phyloP scores from a whole-genome alignment of 352 stramenopile species.

The Phytophthora citricola region DNA sequence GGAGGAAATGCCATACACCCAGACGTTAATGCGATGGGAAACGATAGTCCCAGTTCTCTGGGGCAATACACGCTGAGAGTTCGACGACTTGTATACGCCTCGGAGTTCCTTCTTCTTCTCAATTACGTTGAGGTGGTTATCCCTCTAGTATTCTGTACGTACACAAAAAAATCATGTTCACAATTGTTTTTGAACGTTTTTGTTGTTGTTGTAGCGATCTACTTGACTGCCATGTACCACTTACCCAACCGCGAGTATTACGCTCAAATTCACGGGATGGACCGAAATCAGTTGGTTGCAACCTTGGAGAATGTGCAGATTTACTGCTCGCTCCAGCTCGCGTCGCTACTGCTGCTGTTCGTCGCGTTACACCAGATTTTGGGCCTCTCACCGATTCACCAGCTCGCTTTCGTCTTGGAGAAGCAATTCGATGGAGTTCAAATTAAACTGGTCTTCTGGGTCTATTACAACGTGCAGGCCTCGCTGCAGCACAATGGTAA shows the following conservation, averaged over 20 bases:
- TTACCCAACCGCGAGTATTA: neutral
- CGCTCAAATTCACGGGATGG: neutral
- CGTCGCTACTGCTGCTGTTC: neutral
- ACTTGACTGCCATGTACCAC: neutral
- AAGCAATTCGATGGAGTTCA: neutral
- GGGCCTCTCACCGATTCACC: neutral
- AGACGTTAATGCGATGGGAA: neutral
- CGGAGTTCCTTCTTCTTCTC: conserved; percentile 38
- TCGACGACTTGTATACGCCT: conserved; percentile 25
- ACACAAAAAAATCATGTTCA: too few relatives aligned
- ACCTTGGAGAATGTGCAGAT: neutral
- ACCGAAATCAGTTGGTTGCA: neutral
- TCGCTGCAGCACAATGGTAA: neutral
- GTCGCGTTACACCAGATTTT: neutral
- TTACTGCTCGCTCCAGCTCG: neutral
- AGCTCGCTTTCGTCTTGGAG: neutral
- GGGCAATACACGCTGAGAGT: neutral
- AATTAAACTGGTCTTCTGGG: neutral
- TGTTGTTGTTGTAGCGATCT: neutral
- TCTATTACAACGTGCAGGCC: neutral
- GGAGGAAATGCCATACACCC: neutral
- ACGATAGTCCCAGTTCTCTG: neutral
- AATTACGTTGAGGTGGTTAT: conserved; percentile 42
- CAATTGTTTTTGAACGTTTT: neutral
- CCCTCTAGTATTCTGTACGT: neutral